phyloP scores from a whole-genome alignment of 2,329 filamentous ascomycete species.

The Escovopsis sp. region DNA sequence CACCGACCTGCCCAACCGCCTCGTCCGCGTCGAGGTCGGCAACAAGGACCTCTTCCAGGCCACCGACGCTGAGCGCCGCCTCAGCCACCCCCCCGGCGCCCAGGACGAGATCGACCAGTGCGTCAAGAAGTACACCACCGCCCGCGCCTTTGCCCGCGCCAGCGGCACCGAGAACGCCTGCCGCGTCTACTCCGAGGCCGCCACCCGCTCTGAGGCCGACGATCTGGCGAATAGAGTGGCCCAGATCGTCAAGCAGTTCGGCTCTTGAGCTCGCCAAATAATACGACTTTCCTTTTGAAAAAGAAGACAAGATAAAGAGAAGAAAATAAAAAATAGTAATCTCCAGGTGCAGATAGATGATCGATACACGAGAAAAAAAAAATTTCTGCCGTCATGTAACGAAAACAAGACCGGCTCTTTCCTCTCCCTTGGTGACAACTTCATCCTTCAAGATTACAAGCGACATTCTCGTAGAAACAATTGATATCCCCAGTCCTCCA shows the following conservation, averaged over 20 bases:
- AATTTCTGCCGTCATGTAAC: no score
- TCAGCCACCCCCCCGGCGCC: conserved; percentile 63
- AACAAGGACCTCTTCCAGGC: conserved; percentile 84
- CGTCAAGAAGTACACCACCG: conserved; percentile 82
- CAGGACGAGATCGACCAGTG: conserved; percentile 78
- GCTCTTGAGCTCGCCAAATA: conserved; percentile 12
- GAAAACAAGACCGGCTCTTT: no score
- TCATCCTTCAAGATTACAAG: no score
- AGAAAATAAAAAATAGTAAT: no score
- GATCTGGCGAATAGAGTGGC: conserved; percentile 77
- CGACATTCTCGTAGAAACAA: no score
- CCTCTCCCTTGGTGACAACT: no score
- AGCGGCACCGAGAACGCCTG: conserved; percentile 94
- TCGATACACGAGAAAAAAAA: no score
- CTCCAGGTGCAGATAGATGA: no score
- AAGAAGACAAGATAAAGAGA: no score
- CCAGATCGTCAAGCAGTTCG: conserved; percentile 51
- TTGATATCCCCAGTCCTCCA: no score
- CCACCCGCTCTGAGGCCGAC: conserved; percentile 76
- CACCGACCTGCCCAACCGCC: conserved; percentile 81
- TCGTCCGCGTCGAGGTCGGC: conserved; percentile 82
- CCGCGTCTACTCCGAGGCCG: conserved; percentile 89
- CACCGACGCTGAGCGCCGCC: conserved; percentile 78
- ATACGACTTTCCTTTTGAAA: no score
- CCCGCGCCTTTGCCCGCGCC: conserved; percentile 78